Conservation (phyloP, 2,329 filamentous ascomycete genomes). For the Ophiostoma novo-ulmi region DNA sequence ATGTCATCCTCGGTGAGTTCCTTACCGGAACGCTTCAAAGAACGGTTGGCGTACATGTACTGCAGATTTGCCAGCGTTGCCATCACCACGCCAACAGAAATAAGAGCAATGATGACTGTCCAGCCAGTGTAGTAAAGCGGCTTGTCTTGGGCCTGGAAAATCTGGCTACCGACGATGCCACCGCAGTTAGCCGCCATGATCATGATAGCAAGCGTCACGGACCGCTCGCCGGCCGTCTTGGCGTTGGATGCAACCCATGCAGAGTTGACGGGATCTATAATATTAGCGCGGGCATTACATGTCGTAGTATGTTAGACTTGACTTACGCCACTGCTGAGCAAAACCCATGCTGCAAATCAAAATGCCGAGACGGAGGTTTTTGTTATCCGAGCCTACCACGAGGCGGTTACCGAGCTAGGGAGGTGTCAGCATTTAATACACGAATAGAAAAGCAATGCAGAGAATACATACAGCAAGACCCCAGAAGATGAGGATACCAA, state of each 20-base stretch:
- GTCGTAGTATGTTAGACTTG: background rate
- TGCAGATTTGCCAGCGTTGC: background rate
- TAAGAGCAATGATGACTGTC: background rate
- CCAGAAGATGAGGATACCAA: slow-evolving; percentile 5
- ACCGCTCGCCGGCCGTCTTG: slow-evolving; percentile 18
- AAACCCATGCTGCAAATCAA: background rate
- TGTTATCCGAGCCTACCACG: background rate
- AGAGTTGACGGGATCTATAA: slow-evolving; percentile 27
- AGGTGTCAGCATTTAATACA: background rate
- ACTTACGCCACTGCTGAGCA: slow-evolving; percentile 8
- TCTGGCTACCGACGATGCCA: slow-evolving; percentile 21
- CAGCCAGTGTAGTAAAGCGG: slow-evolving; percentile 19
- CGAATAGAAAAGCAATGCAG: background rate
- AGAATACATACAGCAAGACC: background rate
- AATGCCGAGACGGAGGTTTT: background rate
- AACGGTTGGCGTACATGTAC: background rate
- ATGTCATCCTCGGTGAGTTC: background rate
- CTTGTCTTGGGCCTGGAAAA: slow-evolving; percentile 19
- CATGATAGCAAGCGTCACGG: slow-evolving; percentile 21
- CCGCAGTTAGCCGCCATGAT: slow-evolving; percentile 22
- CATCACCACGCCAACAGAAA: background rate
- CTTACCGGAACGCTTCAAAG: background rate
- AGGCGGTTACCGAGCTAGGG: background rate
- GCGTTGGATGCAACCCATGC: slow-evolving; percentile 22
- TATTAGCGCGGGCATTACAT: background rate